Evolutionary conservation across 495 filamentous ascomycete species (phyloP).

Genomic region (Talaromyces borbonicus): DNA sequence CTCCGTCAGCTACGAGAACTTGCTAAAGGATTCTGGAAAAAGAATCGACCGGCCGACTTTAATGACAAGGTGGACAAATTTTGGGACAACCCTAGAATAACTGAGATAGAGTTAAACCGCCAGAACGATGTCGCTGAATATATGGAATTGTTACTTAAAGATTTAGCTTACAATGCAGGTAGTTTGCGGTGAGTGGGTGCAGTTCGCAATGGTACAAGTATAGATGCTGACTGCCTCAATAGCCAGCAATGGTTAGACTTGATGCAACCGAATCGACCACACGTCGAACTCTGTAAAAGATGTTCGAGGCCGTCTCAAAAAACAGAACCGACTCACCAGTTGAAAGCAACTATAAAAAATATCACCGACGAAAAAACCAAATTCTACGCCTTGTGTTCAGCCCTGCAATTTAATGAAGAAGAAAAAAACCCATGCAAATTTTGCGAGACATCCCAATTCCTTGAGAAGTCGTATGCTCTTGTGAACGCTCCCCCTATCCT

Average conservation of each 20-base stretch:
- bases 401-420: background rate
- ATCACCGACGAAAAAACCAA: too few relatives aligned
- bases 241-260: too few relatives aligned
- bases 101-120: background rate
- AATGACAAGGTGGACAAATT: background rate
- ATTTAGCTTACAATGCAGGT: too few relatives aligned
- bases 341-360: too few relatives aligned
- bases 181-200: background rate
- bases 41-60: background rate
- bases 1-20: constrained; percentile 14
- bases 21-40: constrained; percentile 14
- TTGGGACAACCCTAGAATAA: background rate
- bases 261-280: too few relatives aligned
- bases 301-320: too few relatives aligned
- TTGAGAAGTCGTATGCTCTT: background rate
- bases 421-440: background rate
- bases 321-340: too few relatives aligned
- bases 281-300: too few relatives aligned
- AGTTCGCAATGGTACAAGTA: background rate
- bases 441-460: background rate
- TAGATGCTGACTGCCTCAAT: background rate
- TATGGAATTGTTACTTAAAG: constrained; percentile 9
- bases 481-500: background rate
- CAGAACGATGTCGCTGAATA: constrained; percentile 23
- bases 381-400: too few relatives aligned